These are phyloP conservation scores for sorghum (Sorghum bicolor) DNA, from an alignment of 176 grass and related monocot genomes.

Conservation along the genomic window DNA sequence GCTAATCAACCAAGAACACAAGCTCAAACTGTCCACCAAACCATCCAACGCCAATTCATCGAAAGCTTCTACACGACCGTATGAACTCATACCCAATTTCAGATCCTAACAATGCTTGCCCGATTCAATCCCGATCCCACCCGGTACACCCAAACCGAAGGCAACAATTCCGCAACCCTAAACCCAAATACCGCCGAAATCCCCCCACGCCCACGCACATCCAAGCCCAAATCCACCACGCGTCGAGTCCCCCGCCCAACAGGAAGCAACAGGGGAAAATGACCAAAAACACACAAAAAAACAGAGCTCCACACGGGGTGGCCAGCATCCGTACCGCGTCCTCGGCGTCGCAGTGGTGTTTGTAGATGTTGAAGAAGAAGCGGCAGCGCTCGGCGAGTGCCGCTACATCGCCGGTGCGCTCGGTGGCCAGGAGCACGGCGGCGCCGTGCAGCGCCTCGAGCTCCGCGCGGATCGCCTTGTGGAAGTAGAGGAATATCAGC, in stretches of 20 bases:
- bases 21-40: background rate
- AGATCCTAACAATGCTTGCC: constrained; percentile 46
- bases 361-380: constrained; percentile 90
- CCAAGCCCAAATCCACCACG: constrained; percentile 27
- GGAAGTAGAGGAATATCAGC: constrained; percentile 94
- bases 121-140: constrained; percentile 32
- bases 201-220: background rate
- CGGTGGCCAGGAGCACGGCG: constrained; percentile 78
- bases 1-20: constrained; percentile 23
- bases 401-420: constrained; percentile 55
- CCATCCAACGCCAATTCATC: constrained; percentile 9
- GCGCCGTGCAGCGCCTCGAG: constrained; percentile 69
- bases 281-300: background rate
- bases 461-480: constrained; percentile 89
- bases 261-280: constrained; percentile 10
- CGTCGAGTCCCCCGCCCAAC: background rate
- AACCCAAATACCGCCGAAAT: constrained; percentile 34
- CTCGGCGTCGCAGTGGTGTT: constrained; percentile 96
- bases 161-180: constrained; percentile 40
- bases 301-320: constrained; percentile 1
- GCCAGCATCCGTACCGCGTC: constrained; percentile 64
- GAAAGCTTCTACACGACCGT: background rate
- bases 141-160: background rate
- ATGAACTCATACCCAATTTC: constrained; percentile 32
- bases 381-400: constrained; percentile 62